These are phyloP conservation scores for Ganoderma leucocontextum DNA, from an alignment of 1,284 basidiomycete genomes.

Conservation along the genomic window DNA sequence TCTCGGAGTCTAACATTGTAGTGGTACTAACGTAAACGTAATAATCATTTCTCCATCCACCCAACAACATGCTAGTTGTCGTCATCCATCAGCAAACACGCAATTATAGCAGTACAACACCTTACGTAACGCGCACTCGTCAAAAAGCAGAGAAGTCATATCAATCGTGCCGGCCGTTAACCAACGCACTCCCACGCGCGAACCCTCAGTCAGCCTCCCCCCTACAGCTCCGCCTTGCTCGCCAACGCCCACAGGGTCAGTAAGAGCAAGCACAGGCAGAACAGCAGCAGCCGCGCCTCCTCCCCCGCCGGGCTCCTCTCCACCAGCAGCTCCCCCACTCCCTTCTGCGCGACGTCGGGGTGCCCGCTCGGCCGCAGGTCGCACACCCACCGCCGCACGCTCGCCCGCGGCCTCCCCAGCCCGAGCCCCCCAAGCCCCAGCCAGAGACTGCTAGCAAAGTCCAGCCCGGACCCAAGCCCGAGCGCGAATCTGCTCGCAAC, in stretches of 20 bases:
- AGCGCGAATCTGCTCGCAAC: constrained; percentile 42
- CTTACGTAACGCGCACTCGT: not conserved
- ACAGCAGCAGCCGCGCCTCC: constrained; percentile 68
- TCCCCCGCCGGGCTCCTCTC: constrained; percentile 73
- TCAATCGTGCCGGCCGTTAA: not conserved
- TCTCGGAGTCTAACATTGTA: not conserved
- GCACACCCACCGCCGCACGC: constrained; percentile 46
- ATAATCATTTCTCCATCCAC: not conserved
- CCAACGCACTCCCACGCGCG: not conserved
- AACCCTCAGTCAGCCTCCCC: not conserved
- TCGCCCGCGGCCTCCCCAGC: constrained; percentile 21
- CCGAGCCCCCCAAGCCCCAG: not conserved
- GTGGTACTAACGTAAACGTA: not conserved
- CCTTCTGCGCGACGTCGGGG: constrained; percentile 43
- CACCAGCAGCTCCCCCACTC: constrained; percentile 52
- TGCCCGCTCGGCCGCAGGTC: constrained; percentile 59
- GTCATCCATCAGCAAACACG: not conserved
- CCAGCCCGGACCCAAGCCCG: constrained; percentile 42
- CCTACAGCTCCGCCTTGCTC: constrained; percentile 17
- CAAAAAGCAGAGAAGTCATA: not conserved
- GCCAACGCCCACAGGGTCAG: constrained; percentile 60
- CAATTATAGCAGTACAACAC: constrained; percentile 4
- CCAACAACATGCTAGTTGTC: not conserved
- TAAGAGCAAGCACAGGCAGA: constrained; percentile 60
- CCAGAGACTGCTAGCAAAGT: constrained; percentile 12